Evolutionary conservation across 2,329 filamentous ascomycete genomes (phyloP), one percentile per base, ranked within the genome.

Genomic region (Paecilomyces fulvus): DNA sequence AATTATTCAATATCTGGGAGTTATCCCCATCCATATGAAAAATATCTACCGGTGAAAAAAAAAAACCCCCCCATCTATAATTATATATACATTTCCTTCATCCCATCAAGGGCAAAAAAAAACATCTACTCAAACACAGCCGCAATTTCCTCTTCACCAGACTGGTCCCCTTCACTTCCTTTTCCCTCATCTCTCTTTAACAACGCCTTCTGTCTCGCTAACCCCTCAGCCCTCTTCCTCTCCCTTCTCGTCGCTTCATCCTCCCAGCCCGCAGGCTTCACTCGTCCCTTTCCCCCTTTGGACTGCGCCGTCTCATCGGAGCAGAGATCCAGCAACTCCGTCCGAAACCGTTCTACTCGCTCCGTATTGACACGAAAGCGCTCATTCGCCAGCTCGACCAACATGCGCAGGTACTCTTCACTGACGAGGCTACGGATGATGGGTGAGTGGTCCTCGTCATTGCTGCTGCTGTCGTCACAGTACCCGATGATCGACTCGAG

Each of bases 401-500:
- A 76, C 57, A 81, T 83, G 48, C 74, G 74, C 4, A 96, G 78
- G 65, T 94, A 91, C 8, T 76, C 75, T 31, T 85, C 79, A 1
- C 83, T 77, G 1, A 95, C 88, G 21, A 87, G 70, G 43, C 76
- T 78, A 21, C 76, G 65, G 12, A 80, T 76, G 3, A 75, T 68
- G 7, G 67, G 76, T 51, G 64, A 55, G 59, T 75, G 61, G 3
- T 67, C 70, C 20, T 80, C 68, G 6, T 63, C 21, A 21, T 21
- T 21, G 21, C 21, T 28, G 25, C 25, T 64, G 54, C 74, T 66
- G 50, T 74, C 57, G 3, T 60, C 56, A n/a, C 61, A 67, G 52
- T 73, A 78, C 0, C 90, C 92, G 30, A 97, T 80, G 25, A 96
- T 80, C 1, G 88, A 89, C 73, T 95, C 90, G 59, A 96, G 83